Conservation (phyloP, 441 rosid genomes). For the Daphne laureola region DNA sequence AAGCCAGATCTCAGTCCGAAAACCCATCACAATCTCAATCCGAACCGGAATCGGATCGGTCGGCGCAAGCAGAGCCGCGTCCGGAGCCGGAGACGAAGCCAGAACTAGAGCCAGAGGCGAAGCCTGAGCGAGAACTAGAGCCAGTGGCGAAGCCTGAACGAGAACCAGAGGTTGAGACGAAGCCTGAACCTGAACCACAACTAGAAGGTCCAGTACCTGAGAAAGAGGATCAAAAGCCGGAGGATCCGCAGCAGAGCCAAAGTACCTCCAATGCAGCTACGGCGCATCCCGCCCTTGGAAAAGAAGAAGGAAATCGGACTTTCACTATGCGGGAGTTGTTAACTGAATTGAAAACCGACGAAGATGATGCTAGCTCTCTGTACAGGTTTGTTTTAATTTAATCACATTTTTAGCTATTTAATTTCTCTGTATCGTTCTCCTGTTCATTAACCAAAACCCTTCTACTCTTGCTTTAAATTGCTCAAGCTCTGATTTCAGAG, state of each 20-base stretch:
- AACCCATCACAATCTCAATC: conserved; percentile 11
- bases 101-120: conserved; percentile 15
- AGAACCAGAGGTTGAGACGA: conserved; percentile 13
- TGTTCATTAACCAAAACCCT: no score
- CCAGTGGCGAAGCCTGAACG: conserved; percentile 14
- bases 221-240: conserved; percentile 28
- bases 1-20: conserved; percentile 14
- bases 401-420: neutral
- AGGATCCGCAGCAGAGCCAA: conserved; percentile 21
- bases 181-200: conserved; percentile 8
- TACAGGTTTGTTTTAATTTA: conserved; percentile 32
- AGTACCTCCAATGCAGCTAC: conserved; percentile 21
- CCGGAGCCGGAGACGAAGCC: conserved; percentile 6
- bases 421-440: conserved; percentile 1
- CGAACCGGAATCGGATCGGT: conserved; percentile 12
- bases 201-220: conserved; percentile 16
- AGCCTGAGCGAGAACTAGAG: conserved; percentile 8
- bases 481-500: neutral
- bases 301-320: conserved; percentile 55
- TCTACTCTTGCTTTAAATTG: no score
- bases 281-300: conserved; percentile 26
- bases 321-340: conserved; percentile 91
- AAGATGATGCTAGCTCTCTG: conserved; percentile 54
- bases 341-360: conserved; percentile 70
- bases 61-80: conserved; percentile 13